Evolutionary conservation across 1,284 basidiomycete genomes (phyloP), one percentile per base, ranked within the genome.

Genomic region (Rhodotorula sp.): DNA sequence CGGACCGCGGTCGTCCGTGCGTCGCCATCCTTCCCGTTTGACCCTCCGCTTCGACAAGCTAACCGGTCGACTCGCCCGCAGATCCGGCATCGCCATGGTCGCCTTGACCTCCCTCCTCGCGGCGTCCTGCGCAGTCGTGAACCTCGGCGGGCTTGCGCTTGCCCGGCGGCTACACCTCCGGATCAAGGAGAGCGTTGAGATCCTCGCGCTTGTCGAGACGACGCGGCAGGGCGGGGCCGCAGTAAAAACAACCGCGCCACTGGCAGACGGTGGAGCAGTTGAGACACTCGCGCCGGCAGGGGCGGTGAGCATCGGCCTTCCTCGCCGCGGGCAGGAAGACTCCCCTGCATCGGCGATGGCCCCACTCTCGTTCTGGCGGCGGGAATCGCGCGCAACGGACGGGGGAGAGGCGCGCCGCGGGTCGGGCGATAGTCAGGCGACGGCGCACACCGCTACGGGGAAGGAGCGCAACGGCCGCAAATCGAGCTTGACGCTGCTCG

Each of bases 101-200:
- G 27, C 56, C 32, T 8, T 59, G 8, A 27, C 34, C 6, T 10
- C 22, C 36, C 6, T 65, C 27, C 48, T 55, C 2, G n/a, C 39
- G 17, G 12, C n/a, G 22, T n/a, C 27, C 22, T 10, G 19, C n/a
- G 19, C 27, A 10, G 7, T 29, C 19, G 58, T 60, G 32, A 60
- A 60, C 32, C 34, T 65, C 6, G 57, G 64, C n/a, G 64, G 64
- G 3, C 46, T 65, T 36, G 55, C 56, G 2, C 64, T 65, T 22
- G 44, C 37, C 4, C 46, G 55, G 6, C 27, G 48, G 8, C 56
- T 65, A 2, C 56, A 39, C 36, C 17, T 22, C n/a, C 56, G 50
- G 3, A 51, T 65, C 34, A 13, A 13, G n/a, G 64, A 65, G 17
- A 65, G 64, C 56, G 56, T 58, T 56, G 29, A 51, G 19, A 17